Evolutionary conservation across 306 rosid genomes (phyloP).

Genomic region (Lathyrus sativus): DNA sequence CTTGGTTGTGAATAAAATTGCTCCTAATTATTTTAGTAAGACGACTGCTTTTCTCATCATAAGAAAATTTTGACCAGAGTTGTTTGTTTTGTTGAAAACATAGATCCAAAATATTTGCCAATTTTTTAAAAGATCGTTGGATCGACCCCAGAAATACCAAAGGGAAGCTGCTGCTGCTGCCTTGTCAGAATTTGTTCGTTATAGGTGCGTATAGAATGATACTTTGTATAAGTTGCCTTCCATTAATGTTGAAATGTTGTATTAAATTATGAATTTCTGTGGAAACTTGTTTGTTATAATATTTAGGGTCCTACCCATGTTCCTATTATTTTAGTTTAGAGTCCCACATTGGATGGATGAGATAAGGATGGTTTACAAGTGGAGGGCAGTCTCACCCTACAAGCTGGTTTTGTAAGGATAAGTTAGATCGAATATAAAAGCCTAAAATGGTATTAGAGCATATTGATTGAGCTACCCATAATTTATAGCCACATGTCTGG

Average conservation of each 20-base stretch:
- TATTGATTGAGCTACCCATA: too few relatives aligned
- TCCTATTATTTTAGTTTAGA: too few relatives aligned
- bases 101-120: constrained; percentile 84
- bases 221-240: constrained; percentile 29
- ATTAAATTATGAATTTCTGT: constrained; percentile 8
- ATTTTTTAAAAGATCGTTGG: constrained; percentile 70
- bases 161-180: constrained; percentile 98
- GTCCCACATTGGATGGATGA: too few relatives aligned
- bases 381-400: too few relatives aligned
- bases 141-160: constrained; percentile 77
- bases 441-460: too few relatives aligned
- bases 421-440: too few relatives aligned
- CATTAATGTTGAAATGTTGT: constrained; percentile 20
- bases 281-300: background rate
- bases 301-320: background rate
- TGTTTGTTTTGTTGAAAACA: constrained; percentile 33
- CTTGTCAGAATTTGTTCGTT: constrained; percentile 87
- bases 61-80: constrained; percentile 21
- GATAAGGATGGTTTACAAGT: too few relatives aligned
- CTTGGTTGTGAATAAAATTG: constrained; percentile 18
- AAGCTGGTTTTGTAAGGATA: too few relatives aligned
- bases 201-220: constrained; percentile 56
- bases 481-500: too few relatives aligned
- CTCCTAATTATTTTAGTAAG: constrained; percentile 16
- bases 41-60: constrained; percentile 27